A percentile compares a stretch with the other conserved stretches of the same genome.
phyloP scores from a whole-genome alignment of 371 early-diverging fungal species.

The Circinella minor region DNA sequence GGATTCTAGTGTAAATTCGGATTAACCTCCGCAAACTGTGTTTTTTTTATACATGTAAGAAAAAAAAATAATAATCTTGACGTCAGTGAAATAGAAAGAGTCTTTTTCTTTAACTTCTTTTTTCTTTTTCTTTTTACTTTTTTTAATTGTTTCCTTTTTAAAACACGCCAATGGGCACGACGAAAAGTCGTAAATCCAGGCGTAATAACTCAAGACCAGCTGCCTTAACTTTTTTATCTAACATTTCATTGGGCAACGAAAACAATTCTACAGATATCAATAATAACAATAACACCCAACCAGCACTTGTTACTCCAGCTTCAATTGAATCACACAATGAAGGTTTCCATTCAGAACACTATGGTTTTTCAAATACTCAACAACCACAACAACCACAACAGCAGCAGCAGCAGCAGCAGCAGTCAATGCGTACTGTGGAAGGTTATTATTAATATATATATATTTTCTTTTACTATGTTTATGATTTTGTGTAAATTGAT shows the following conservation, averaged over 20 bases:
- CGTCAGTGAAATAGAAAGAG: too few species aligned
- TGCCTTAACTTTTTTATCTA: conserved; percentile 52
- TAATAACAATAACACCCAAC: neutral
- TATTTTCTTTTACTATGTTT: too few species aligned
- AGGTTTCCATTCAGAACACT: neutral
- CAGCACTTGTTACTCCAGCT: neutral
- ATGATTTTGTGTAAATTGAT: too few species aligned
- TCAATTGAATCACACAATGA: conserved; percentile 7
- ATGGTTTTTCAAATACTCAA: neutral
- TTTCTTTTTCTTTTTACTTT: neutral
- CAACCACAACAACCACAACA: conserved; percentile 13
- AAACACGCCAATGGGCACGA: conserved; percentile 55
- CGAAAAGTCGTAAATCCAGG: conserved; percentile 63
- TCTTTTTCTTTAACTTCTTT: neutral
- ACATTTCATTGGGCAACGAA: conserved; percentile 51
- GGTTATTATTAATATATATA: too few species aligned
- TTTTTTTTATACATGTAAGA: too few species aligned
- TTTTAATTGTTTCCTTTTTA: conserved; percentile 5
- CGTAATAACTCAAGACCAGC: conserved; percentile 58
- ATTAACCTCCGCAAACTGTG: too few species aligned
- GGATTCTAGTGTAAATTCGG: too few species aligned
- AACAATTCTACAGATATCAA: neutral
- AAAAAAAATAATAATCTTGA: too few species aligned
- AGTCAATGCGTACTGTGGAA: too few species aligned
- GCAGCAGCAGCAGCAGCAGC: too few species aligned